phyloP scores from a whole-genome alignment of 1,284 basidiomycete species.

The Waitea zeae region DNA sequence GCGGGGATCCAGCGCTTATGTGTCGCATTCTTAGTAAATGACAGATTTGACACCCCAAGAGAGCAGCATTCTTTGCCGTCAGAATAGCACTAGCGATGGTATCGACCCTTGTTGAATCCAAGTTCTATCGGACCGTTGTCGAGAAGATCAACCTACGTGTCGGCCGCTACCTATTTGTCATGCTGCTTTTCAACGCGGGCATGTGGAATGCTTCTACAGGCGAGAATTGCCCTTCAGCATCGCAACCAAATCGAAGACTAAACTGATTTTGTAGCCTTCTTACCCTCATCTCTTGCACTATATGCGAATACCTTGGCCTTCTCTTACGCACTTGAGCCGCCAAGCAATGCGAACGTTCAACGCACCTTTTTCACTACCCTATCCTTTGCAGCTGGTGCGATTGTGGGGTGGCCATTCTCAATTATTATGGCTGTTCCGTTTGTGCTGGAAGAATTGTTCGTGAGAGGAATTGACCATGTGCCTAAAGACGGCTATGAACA shows the following conservation, averaged over 20 bases:
- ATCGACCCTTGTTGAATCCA: slow-evolving; percentile 69
- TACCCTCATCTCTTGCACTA: slow-evolving; percentile 94
- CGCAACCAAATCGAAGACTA: slow-evolving; percentile 1
- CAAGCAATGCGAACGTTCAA: slow-evolving; percentile 32
- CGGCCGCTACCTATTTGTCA: slow-evolving; percentile 82
- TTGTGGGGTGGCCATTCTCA: slow-evolving; percentile 95
- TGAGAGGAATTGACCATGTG: slow-evolving; percentile 62
- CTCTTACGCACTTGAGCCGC: slow-evolving; percentile 58
- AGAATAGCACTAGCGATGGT: slow-evolving; percentile 66
- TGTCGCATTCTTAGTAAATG: too few species aligned
- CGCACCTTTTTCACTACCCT: slow-evolving; percentile 51
- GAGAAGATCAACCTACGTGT: slow-evolving; percentile 78
- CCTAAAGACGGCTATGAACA: slow-evolving; percentile 23
- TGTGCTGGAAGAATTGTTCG: slow-evolving; percentile 78
- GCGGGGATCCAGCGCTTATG: too few species aligned
- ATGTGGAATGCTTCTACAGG: slow-evolving; percentile 86
- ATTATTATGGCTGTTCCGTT: slow-evolving; percentile 79
- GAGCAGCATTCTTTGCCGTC: slow-evolving; percentile 78
- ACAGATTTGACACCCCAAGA: slow-evolving; percentile 27
- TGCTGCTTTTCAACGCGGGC: slow-evolving; percentile 73
- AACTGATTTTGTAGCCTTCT: slow-evolving; percentile 42
- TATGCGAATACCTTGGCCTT: slow-evolving; percentile 76
- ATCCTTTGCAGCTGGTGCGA: slow-evolving; percentile 66
- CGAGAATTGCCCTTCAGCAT: slow-evolving; percentile 17
- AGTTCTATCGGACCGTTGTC: slow-evolving; percentile 69